Evolutionary conservation across 2,329 filamentous ascomycete species (phyloP), one percentile per base, ranked within the genome.

Genomic region (Calycina herbarum): DNA sequence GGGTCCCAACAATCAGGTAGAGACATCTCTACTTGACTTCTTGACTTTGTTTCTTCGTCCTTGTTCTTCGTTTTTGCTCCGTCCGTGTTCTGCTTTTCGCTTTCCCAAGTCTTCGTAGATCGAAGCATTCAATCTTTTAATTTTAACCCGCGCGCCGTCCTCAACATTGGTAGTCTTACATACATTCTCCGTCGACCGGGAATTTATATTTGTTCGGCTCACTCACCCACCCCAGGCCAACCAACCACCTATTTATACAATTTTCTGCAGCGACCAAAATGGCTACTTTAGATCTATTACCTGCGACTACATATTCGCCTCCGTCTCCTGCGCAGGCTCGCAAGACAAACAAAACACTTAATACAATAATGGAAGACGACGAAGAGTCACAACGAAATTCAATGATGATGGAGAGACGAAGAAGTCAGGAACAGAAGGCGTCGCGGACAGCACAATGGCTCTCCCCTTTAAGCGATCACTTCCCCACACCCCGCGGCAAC

Each of bases 401-500:
- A 64, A 68, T 63, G 59, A 70, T 73, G 67, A 75, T 65, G 72
- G 74, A 74, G 68, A 70, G 70, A 60, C 62, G 64, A 69, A 69
- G 75, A 69, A 62, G 76, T 75, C 65, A 78, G 78, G 68, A 72
- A 56, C 11, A 35, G 62, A 75, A 75, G 70, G 74, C 81, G 73
- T 77, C 75, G 67, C 77, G 75, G 70, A 77, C 69, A 62, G 71
- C 69, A 63, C 67, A 70, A 64, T 74, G 71, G 66, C 79, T 79
- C 35, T 82, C 83, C 15, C 78, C 79, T 29, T 78, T 80, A 71
- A 79, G 79, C 72, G 82, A 84, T 64, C 81, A 92, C 75, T 92
- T 92, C 74, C 90, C 89, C 54, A 91, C 89, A 8, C 89, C 89
- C n/a, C 83, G 87, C 72, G 89, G 88, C 66, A 79, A 85, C 71